These are phyloP conservation scores for Plenodomus biglobosus DNA, from an alignment of 2,329 filamentous ascomycete genomes.

Conservation along the genomic window DNA sequence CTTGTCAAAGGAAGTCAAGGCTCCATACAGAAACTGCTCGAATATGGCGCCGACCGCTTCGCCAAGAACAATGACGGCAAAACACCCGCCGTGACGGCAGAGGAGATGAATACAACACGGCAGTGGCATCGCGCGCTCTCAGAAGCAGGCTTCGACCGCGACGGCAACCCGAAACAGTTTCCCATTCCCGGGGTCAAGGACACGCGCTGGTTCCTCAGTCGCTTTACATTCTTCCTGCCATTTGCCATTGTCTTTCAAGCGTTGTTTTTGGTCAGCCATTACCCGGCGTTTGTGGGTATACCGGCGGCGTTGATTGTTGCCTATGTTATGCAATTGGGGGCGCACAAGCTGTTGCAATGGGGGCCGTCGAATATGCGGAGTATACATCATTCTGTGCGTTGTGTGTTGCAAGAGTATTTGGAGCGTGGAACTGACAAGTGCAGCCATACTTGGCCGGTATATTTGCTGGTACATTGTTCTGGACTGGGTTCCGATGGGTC, in stretches of 20 bases:
- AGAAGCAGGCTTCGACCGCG: slow-evolving; percentile 80
- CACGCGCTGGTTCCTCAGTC: slow-evolving; percentile 73
- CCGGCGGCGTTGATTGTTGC: slow-evolving; percentile 67
- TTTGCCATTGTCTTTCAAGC: slow-evolving; percentile 73
- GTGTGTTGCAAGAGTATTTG: not conserved
- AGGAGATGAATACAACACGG: slow-evolving; percentile 82
- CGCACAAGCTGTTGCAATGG: slow-evolving; percentile 75
- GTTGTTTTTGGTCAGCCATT: slow-evolving; percentile 70
- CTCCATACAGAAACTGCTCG: slow-evolving; percentile 90
- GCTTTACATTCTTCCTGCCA: slow-evolving; percentile 89
- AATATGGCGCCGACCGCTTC: slow-evolving; percentile 93
- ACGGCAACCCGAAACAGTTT: slow-evolving; percentile 73
- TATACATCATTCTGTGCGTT: slow-evolving; percentile 80
- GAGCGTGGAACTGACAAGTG: slow-evolving; percentile 10
- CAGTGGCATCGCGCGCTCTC: slow-evolving; percentile 81
- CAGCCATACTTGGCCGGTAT: slow-evolving; percentile 92
- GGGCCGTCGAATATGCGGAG: slow-evolving; percentile 85
- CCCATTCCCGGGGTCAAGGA: slow-evolving; percentile 77
- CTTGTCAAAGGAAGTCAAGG: slow-evolving; percentile 87
- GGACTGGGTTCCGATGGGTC: slow-evolving; percentile 75
- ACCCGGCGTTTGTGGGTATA: slow-evolving; percentile 74
- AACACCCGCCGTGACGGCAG: slow-evolving; percentile 80
- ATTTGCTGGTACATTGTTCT: slow-evolving; percentile 83
- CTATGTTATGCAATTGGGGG: slow-evolving; percentile 74
- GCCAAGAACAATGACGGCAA: slow-evolving; percentile 88